Evolutionary conservation across 2,329 filamentous ascomycete genomes (phyloP).

Genomic region (Scedosporium minutisporum): DNA sequence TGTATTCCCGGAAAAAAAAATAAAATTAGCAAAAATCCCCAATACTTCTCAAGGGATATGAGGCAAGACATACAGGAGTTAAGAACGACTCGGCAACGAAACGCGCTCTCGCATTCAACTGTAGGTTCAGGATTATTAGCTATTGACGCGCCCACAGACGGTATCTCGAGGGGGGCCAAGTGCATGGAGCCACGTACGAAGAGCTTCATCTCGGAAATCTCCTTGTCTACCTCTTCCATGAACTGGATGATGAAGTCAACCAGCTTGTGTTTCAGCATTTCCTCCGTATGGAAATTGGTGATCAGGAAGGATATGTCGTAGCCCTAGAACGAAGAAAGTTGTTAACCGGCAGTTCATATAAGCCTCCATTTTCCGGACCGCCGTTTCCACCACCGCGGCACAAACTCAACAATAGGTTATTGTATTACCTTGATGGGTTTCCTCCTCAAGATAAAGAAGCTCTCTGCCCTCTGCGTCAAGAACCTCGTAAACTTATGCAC

Average conservation of each 20-base stretch:
- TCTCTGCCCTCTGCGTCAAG: conserved; percentile 89
- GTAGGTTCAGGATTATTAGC: conserved; percentile 11
- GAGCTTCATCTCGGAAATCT: conserved; percentile 99
- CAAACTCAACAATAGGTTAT: background rate
- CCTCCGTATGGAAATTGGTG: conserved; percentile 97
- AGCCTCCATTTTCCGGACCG: too few species aligned
- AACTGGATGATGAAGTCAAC: conserved; percentile 99
- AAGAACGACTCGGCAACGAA: conserved; percentile 98
- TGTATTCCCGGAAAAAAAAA: too few species aligned
- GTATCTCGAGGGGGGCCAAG: background rate
- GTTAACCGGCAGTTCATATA: conserved; percentile 12
- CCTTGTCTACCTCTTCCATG: conserved; percentile 99
- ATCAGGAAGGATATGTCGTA: conserved; percentile 99
- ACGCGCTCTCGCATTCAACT: conserved; percentile 93
- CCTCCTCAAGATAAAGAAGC: conserved; percentile 90
- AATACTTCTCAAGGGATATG: background rate
- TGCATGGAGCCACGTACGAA: conserved; percentile 56
- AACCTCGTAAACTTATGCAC: conserved; percentile 98
- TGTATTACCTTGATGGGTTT: conserved; percentile 79
- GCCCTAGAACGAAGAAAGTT: conserved; percentile 43
- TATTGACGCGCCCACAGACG: background rate
- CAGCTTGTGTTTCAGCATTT: conserved; percentile 97
- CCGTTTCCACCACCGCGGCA: conserved; percentile 8
- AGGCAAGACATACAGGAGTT: conserved; percentile 58
- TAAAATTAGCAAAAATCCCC: background rate